These are phyloP conservation scores for Saccharomycopsis guyanensis DNA, from an alignment of 805 yeast species.

Conservation along the genomic window DNA sequence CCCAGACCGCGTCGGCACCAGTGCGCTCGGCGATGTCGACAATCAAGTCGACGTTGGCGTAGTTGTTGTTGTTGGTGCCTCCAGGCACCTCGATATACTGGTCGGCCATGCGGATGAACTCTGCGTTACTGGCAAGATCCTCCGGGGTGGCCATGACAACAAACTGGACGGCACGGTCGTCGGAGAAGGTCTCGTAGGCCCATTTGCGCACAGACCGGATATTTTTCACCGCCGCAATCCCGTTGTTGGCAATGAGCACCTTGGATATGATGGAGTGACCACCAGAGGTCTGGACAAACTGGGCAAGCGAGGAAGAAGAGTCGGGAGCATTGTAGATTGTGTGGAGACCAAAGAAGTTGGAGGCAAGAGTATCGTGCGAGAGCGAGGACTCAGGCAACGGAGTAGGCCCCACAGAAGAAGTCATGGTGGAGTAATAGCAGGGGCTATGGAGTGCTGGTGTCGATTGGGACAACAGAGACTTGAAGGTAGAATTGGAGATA, in stretches of 20 bases:
- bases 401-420: not conserved
- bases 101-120: conserved; percentile 98
- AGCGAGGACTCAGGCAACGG: not conserved
- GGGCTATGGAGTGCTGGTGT: not conserved
- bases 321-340: conserved; percentile 71
- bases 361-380: conserved; percentile 37
- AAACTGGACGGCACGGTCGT: conserved; percentile 87
- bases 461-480: not conserved
- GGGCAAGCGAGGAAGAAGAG: conserved; percentile 30
- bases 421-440: not conserved
- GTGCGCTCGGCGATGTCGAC: conserved; percentile 97
- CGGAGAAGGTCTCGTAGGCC: conserved; percentile 98
- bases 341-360: conserved; percentile 78
- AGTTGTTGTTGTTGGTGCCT: conserved; percentile 96
- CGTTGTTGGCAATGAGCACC: conserved; percentile 93
- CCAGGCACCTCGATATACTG: conserved; percentile 98
- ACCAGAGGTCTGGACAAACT: conserved; percentile 51
- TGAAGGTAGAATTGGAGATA: no score
- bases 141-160: conserved; percentile 99
- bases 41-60: conserved; percentile 95
- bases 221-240: conserved; percentile 99
- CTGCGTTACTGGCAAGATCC: conserved; percentile 93
- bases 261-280: conserved; percentile 94
- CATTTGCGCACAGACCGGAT: conserved; percentile 96
- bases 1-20: conserved; percentile 98